A percentile compares a stretch with the other conserved stretches of the same genome.
phyloP scores from a whole-genome alignment of 2,329 filamentous ascomycete genomes.

The Ceratocystiopsis brevicomis region DNA sequence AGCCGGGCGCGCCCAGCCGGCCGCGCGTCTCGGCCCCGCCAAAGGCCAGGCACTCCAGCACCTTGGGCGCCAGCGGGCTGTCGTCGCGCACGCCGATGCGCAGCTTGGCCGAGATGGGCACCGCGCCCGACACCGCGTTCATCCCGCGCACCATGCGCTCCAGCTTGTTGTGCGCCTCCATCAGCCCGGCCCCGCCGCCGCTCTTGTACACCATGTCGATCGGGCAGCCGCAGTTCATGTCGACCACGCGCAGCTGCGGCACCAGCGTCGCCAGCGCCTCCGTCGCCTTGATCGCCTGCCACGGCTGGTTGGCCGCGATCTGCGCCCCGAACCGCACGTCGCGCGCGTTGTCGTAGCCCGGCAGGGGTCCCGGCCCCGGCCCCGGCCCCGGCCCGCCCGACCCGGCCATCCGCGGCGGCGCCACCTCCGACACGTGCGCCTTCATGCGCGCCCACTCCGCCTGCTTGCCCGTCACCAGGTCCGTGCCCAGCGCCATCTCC shows the following conservation, averaged over 20 bases:
- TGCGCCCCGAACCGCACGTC: constrained; percentile 85
- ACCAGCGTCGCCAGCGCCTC: constrained; percentile 61
- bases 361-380: constrained; percentile 34
- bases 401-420: constrained; percentile 46
- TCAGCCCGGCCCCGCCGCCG: constrained; percentile 75
- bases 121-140: constrained; percentile 78
- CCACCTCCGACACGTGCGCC: constrained; percentile 67
- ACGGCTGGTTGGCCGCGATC: constrained; percentile 81
- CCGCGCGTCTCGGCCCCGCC: constrained; percentile 56
- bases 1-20: constrained; percentile 56
- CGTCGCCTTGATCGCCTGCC: constrained; percentile 73
- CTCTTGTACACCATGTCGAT: constrained; percentile 84
- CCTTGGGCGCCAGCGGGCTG: constrained; percentile 54
- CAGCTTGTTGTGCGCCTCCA: constrained; percentile 74
- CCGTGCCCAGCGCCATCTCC: constrained; percentile 90
- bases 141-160: constrained; percentile 93
- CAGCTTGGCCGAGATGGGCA: constrained; percentile 89
- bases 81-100: constrained; percentile 73
- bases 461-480: constrained; percentile 75
- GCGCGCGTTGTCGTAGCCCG: constrained; percentile 61
- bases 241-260: constrained; percentile 73
- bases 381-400: constrained; percentile 14
- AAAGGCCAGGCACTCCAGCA: constrained; percentile 67
- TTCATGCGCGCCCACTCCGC: constrained; percentile 91
- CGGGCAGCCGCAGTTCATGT: constrained; percentile 92